Evolutionary conservation across 164 flowering plant species (phyloP), one percentile per base, ranked within the genome.

Genomic region (Pachysandra terminalis): DNA sequence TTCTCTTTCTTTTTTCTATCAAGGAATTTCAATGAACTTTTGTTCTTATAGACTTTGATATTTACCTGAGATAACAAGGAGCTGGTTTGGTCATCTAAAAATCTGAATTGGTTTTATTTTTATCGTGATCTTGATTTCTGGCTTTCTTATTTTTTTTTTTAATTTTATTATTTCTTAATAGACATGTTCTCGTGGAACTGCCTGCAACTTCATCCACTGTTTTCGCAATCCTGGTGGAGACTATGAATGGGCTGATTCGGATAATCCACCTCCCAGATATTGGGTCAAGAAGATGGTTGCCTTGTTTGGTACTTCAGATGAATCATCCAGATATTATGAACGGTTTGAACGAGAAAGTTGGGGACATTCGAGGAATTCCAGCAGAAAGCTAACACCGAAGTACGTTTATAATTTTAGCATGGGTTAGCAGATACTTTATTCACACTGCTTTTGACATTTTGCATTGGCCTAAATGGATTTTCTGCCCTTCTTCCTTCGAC

Each of bases 161-260:
- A n/a, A n/a, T n/a, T n/a, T n/a, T n/a, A n/a, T n/a, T n/a, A n/a
- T 45, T 19, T 45, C 17, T 64, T 56, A 10, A 27, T 86, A 95
- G 99, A 80, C 91, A 23, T 95, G 98, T 69, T 88, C 97, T 64
- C 91, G 74, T 77, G 99, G 99, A 72, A 78, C 83, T 0, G 87
- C 93, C 8, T 92, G 99, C 86, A 95, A 93, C 77, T 95, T 95
- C 66, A 85, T 92, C 52, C 98, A 95, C 75, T 95, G 99, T 73
- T 92, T 95, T 71, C 88, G 83, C 60, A 95, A 95, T 71, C 99
- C 99, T 67, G 93, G 98, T 66, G 96, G 99, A 64, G 97, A 93
- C 74, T 95, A 95, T 84, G 98, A 90, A 76, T 95, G 99, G 99
- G 94, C 99, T 72, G 99, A 95, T 76, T 87, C 85, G 87, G 98